Base-by-base conservation (phyloP, 1,284 basidiomycete genomes). In the Fomitopsis betulina region DNA sequence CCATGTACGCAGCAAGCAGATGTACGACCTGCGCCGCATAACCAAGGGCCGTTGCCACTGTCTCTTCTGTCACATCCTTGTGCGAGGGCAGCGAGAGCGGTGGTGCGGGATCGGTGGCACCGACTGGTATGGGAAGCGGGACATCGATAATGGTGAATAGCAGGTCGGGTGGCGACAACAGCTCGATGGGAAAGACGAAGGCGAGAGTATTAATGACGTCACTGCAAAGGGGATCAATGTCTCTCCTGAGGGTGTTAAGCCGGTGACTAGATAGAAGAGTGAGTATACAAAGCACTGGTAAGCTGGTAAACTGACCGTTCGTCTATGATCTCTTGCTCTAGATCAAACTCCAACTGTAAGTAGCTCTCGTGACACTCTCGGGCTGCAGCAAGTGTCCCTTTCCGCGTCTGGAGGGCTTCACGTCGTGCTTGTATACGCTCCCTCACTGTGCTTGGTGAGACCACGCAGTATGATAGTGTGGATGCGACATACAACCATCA, bases 11-110 rank as follows among this genome's bases (percentile, higher is more conserved):
- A 0, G 91, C 85, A 50, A 97, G 77, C 13, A 94, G 75, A 56
- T 93, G 88, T 40, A 95, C 81, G 3, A 94, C 81, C 68, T 95
- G 88, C 0, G 93, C 94, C 0, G 87, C 91, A 69, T 90, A 95
- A 2, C 94, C 95, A 21, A 98, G 76, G 2, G 94, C 91, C 4
- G 91, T 90, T 0, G 94, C 89, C 3, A 94, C 85, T 2, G 82
- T 77, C 55, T 94, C 90, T 72, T 96, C 94, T 55, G 87, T 94
- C 40, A 96, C 83, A 37, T 84, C 84, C 59, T 82, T 86, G 62
- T 84, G 80, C 30, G 79, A 75, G 54, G 84, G 74, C 52, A 96
- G 71, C 5, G 79, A 77, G 54, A 94, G 75, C 3, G 94, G 92
- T n/a, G 94, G 94, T 0, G 89, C 93, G 40, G 94, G 91, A 65